Evolutionary conservation across 306 rosid species (phyloP).

Genomic region (Begonia loranthoides): DNA sequence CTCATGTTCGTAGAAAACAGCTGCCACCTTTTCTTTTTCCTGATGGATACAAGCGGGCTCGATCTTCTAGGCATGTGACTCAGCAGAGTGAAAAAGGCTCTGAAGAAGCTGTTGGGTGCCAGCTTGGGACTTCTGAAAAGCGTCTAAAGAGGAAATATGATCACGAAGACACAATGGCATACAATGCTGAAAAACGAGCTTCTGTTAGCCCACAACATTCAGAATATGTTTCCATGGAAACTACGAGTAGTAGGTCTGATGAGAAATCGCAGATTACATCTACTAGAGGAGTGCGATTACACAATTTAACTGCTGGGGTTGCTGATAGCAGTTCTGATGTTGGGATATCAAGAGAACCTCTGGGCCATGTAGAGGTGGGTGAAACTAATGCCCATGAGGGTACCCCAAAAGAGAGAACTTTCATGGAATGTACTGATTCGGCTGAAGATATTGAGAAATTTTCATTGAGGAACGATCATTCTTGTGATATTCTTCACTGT

Average conservation of each 20-base stretch:
- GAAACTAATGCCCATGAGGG: constrained; percentile 18
- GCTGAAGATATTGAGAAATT: constrained; percentile 11
- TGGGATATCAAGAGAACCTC: constrained; percentile 25
- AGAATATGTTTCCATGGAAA: constrained; percentile 38
- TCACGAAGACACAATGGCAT: constrained; percentile 26
- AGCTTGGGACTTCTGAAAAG: constrained; percentile 46
- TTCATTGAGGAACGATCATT: too few relatives aligned
- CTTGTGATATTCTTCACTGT: too few relatives aligned
- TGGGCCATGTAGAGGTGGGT: constrained; percentile 16
- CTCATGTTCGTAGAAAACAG: constrained; percentile 93
- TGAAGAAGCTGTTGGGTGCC: constrained; percentile 27
- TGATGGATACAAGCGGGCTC: constrained; percentile 58
- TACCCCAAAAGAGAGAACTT: constrained; percentile 16
- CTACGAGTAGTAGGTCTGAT: constrained; percentile 26
- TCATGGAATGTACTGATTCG: constrained; percentile 9
- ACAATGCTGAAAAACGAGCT: constrained; percentile 34
- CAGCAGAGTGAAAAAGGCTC: constrained; percentile 29
- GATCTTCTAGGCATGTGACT: constrained; percentile 34
- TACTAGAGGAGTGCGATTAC: constrained; percentile 21
- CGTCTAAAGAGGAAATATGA: constrained; percentile 58
- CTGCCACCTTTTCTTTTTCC: constrained; percentile 90
- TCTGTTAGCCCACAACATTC: constrained; percentile 44
- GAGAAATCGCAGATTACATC: constrained; percentile 29
- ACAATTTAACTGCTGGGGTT: constrained; percentile 19
- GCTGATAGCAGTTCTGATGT: constrained; percentile 23